Evolutionary conservation across 2,329 filamentous ascomycete species (phyloP), one percentile per base, ranked within the genome.

Genomic region (Exophiala lecanii-corni): DNA sequence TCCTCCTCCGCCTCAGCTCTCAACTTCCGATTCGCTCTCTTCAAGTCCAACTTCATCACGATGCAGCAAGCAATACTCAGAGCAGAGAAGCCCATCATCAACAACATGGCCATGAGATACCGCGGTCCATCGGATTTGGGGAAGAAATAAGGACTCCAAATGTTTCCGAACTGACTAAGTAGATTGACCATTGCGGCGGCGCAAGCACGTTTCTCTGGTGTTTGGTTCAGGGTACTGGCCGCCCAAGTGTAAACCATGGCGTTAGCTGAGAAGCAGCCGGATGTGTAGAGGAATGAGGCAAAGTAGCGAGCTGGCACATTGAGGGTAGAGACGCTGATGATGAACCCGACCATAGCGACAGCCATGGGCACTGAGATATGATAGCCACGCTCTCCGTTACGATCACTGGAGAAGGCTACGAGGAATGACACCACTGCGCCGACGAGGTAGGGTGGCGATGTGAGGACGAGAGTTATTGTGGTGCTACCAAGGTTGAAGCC

Each of bases 231-330:
- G 18, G 40, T 36, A 23, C 7, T 30, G 32, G 32, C 12, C 17
- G 26, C 33, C 40, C 40, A 43, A 34, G 64, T 62, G 45, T 61
- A 68, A 5, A 36, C 23, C 21, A 70, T 73, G 25, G 68, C 68
- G 59, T 74, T 73, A 57, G 71, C 71, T 6, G 71, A 67, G 50
- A 77, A 76, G 45, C 38, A 67, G 55, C 40, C 62, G 58, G 39
- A 30, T 10, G 21, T 37, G 28, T 36, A 48, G 2, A 76, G 60
- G 63, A 76, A 77, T 41, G 75, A 62, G 18, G 68, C 69, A 58
- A 76, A 71, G 62, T 77, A 79, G n/a, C 72, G 67, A 0, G 73
- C 67, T 0, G 70, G 73, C 39, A 77, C 75, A 15, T 55, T 54
- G 4, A 65, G 54, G 5, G 69, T 72, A 3, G 68, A 68, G 68